Base-by-base conservation (phyloP, 2,329 filamentous ascomycete genomes). In the Colletotrichum eremochloae region DNA sequence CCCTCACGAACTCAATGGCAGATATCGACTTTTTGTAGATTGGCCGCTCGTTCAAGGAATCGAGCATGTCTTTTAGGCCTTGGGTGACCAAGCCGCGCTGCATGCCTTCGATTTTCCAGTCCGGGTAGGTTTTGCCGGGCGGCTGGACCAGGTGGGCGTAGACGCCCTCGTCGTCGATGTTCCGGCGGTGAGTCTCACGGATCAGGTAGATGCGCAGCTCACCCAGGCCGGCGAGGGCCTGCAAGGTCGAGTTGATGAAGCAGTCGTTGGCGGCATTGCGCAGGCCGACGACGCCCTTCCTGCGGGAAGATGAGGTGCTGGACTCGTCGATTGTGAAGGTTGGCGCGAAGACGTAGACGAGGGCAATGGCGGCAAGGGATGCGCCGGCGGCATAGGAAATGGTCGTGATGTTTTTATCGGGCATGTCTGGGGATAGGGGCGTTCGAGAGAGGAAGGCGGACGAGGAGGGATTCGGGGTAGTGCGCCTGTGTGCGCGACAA, bases 261-360 rank as follows among this genome's bases (percentile, higher is more conserved):
- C 94, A 96, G 82, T 96, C 96, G 82, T 99, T 99, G 76, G 96
- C 96, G 11, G 94, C 91, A 82, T 99, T 99, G 65, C 88, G 87
- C 68, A 98, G 87, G 50, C 96, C 96, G 67, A 98, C 95, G 55
- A 97, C 94, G 71, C 94, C 93, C 79, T 94, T 96, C 82, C 95
- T 96, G 76, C 93, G 91, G 53, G 84, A 84, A 68, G 96, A 93
- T 48, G 84, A 84, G 67, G 88, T 89, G 73, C 91, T 88, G 68
- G 96, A 93, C 79, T 92, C 91, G 83, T 99, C 96, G 81, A 98
- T 92, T 78, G 97, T 94, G 82, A 96, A 98, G 64, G 95, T 98
- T n/a, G 96, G 96, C 11, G 93, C 95, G 83, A 99, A 98, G 77
- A 98, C 96, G 83, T 98, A 99, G 81, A 98, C 94, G 70, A 98